These are phyloP conservation scores for Castanospermum australe DNA, from an alignment of 306 rosid genomes.

Conservation along the genomic window DNA sequence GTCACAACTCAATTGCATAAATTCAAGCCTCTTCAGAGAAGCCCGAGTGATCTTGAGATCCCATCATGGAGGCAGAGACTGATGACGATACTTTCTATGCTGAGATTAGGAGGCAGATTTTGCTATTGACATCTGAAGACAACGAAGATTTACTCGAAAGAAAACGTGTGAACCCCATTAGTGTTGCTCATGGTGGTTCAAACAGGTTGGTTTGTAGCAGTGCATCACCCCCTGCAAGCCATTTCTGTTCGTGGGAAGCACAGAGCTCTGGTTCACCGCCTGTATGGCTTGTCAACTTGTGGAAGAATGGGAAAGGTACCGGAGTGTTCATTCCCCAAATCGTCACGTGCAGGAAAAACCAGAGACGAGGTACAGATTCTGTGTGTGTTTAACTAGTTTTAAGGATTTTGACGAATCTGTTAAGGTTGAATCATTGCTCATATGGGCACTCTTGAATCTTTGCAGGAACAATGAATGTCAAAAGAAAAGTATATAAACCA, in stretches of 20 bases:
- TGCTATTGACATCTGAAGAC: constrained; percentile 45
- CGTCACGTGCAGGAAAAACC: constrained; percentile 10
- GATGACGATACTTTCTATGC: constrained; percentile 54
- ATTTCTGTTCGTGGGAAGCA: constrained; percentile 31
- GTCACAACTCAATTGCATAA: background rate
- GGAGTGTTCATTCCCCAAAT: constrained; percentile 72
- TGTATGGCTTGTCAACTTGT: constrained; percentile 36
- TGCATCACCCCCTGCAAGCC: background rate
- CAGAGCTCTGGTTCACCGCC: constrained; percentile 29
- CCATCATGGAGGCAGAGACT: constrained; percentile 28
- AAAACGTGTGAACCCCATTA: background rate
- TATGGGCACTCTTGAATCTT: background rate
- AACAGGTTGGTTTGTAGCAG: background rate
- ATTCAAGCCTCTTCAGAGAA: background rate
- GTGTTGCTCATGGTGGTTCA: background rate
- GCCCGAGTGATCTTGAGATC: background rate
- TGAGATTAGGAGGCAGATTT: constrained; percentile 63
- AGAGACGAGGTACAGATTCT: constrained; percentile 34
- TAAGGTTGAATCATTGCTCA: background rate
- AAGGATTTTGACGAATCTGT: background rate
- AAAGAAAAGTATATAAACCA: constrained; percentile 23
- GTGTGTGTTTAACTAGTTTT: background rate
- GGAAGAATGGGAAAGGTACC: constrained; percentile 52
- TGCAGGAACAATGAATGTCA: constrained; percentile 40
- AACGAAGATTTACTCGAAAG: constrained; percentile 27